Evolutionary conservation across 768 basidiomycete species (phyloP), one percentile per base, ranked within the genome.

Genomic region (Phaeotremella fagi): DNA sequence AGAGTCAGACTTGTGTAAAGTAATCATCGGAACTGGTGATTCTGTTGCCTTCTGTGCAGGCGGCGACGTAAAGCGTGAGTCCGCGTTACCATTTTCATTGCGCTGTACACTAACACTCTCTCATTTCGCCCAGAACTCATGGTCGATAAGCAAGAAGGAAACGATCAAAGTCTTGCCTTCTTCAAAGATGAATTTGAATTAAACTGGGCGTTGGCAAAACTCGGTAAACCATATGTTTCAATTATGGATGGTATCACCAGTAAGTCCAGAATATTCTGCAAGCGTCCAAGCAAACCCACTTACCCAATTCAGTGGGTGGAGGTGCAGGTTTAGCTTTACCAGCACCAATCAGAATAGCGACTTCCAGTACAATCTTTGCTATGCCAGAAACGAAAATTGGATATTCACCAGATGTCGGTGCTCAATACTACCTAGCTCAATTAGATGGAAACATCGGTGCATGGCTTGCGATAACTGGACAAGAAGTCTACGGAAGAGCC

Each of bases 401-500:
- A 9, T 75, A 76, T 29, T 69, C 76, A 33, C 92, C 94, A 25
- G 94, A 99, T 75, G 92, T 99, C 23, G 95, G 95, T 18, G 86
- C 85, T 25, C 90, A 82, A 64, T 88, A 83, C 77, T 92, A 90
- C 78, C 78, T 99, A 45, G 85, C 90, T 31, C 82, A 85, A 59
- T 76, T 97, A 55, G 95, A 99, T 68, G 95, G 95, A 11, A 79
- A 90, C 60, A 68, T 98, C 41, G 95, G 95, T 36, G 86, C 90
- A n/a, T 99, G 94, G 77, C 82, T 98, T 37, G 89, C 84, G 11
- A 76, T 99, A 60, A 97, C 92, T 7, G 83, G 85, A 4, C 81
- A 84, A 42, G 77, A 77, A 0, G 52, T 98, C 49, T 78, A 68
- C 35, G 95, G 94, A 4, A 81, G 90, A 61, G 86, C 83, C 15